Evolutionary conservation across 2,329 filamentous ascomycete genomes (phyloP).

Genomic region (Colletotrichum filicis): DNA sequence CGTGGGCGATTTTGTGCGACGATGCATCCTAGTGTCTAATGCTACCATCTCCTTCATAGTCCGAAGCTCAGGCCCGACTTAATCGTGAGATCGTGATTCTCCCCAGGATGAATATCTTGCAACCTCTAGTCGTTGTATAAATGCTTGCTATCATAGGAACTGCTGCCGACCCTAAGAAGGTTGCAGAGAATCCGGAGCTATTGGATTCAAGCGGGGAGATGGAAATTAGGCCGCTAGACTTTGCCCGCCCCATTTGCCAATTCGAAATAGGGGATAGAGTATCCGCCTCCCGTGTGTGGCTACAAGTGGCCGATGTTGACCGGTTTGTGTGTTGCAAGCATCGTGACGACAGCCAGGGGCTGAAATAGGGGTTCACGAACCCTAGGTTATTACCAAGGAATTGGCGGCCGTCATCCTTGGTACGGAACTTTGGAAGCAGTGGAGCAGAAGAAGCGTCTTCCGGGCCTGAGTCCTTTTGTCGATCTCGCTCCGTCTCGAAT

Average conservation of each 20-base stretch:
- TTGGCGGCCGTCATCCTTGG: background rate
- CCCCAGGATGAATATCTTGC: background rate
- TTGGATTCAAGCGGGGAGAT: constrained; percentile 10
- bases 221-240: constrained; percentile 21
- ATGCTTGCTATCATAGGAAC: background rate
- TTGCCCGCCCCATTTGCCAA: constrained; percentile 1
- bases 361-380: constrained; percentile 30
- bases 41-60: constrained; percentile 6
- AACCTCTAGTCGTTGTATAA: background rate
- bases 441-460: constrained; percentile 16
- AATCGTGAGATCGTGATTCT: constrained; percentile 8
- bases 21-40: constrained; percentile 17
- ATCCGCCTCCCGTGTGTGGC: background rate
- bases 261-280: constrained; percentile 20
- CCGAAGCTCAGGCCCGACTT: constrained; percentile 28
- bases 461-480: constrained; percentile 24
- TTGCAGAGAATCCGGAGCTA: constrained; percentile 1
- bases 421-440: constrained; percentile 34
- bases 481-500: constrained; percentile 20
- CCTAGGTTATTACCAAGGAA: constrained; percentile 17
- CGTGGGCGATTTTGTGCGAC: constrained; percentile 25
- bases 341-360: constrained; percentile 15
- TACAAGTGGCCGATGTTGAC: background rate
- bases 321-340: background rate
- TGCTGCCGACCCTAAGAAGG: background rate